These are phyloP conservation scores for Pseudopyricularia javanii DNA, from an alignment of 2,329 filamentous ascomycete species.

Conservation along the genomic window DNA sequence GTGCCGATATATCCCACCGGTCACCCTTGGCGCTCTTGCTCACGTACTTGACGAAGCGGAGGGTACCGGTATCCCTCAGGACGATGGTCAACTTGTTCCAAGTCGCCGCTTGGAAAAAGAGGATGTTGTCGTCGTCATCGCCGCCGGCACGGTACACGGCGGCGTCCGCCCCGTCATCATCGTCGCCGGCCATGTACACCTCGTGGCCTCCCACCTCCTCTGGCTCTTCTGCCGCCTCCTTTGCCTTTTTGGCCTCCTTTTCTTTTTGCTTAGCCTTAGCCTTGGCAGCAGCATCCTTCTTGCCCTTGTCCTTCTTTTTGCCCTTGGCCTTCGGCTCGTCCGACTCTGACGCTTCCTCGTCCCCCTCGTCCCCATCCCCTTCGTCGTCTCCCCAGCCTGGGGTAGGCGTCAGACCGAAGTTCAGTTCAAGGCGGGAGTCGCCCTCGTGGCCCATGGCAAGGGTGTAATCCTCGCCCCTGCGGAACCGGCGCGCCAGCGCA, in stretches of 20 bases:
- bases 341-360: constrained; percentile 8
- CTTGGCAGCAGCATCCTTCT: constrained; percentile 19
- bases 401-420: constrained; percentile 75
- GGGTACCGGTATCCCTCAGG: constrained; percentile 68
- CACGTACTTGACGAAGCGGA: constrained; percentile 96
- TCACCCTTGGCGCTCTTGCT: constrained; percentile 73
- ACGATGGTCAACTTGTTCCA: constrained; percentile 95
- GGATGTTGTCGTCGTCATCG: constrained; percentile 51
- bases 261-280: constrained; percentile 12
- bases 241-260: constrained; percentile 10
- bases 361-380: constrained; percentile 27
- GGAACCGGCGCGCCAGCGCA: constrained; percentile 75
- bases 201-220: constrained; percentile 58
- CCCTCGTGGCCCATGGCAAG: constrained; percentile 76
- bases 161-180: constrained; percentile 54
- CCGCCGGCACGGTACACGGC: constrained; percentile 73
- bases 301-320: constrained; percentile 19
- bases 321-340: constrained; percentile 13
- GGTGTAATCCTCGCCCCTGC: constrained; percentile 80
- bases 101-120: constrained; percentile 48
- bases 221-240: constrained; percentile 17
- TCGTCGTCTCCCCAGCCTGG: constrained; percentile 61
- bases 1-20: constrained; percentile 79
- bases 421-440: constrained; percentile 73
- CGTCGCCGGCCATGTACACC: constrained; percentile 88